Evolutionary conservation across 768 basidiomycete genomes (phyloP).

Genomic region (Pleurotus eryngii): DNA sequence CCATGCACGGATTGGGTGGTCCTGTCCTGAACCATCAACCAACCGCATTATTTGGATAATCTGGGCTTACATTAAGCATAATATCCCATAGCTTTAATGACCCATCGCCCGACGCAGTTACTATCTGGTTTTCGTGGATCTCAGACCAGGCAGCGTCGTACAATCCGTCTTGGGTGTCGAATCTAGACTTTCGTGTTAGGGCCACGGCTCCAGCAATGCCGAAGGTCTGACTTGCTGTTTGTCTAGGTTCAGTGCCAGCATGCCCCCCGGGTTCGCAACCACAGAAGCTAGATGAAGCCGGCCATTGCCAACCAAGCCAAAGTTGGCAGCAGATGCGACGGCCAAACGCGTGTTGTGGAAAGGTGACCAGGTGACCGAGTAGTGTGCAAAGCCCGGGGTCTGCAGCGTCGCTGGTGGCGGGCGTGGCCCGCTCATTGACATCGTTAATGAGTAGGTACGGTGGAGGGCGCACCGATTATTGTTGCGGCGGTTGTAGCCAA

Average conservation of each 20-base stretch:
- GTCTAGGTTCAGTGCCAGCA: slow-evolving; percentile 49
- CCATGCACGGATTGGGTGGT: slow-evolving; percentile 88
- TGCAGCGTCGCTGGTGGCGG: slow-evolving; percentile 51
- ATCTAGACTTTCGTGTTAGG: slow-evolving; percentile 44
- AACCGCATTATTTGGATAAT: background rate
- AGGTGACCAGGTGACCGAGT: slow-evolving; percentile 80
- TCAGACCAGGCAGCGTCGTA: slow-evolving; percentile 97
- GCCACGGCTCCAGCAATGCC: background rate
- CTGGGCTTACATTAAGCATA: slow-evolving; percentile 64
- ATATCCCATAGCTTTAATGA: slow-evolving; percentile 90
- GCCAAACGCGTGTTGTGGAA: slow-evolving; percentile 75
- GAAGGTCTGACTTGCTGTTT: slow-evolving; percentile 55
- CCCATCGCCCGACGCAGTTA: slow-evolving; percentile 87
- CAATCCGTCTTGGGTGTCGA: slow-evolving; percentile 85
- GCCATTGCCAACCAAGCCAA: slow-evolving; percentile 94
- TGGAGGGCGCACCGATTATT: background rate
- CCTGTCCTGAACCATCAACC: slow-evolving; percentile 45
- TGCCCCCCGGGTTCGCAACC: slow-evolving; percentile 35
- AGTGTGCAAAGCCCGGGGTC: slow-evolving; percentile 84
- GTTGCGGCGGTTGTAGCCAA: slow-evolving; percentile 6
- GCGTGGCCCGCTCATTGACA: slow-evolving; percentile 26
- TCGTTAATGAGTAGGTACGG: slow-evolving; percentile 1
- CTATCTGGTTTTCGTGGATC: slow-evolving; percentile 89
- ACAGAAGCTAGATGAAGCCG: slow-evolving; percentile 70
- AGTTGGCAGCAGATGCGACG: slow-evolving; percentile 85